Base-by-base conservation (phyloP, 176 grass and related monocot species). In the Guadua angustifolia region DNA sequence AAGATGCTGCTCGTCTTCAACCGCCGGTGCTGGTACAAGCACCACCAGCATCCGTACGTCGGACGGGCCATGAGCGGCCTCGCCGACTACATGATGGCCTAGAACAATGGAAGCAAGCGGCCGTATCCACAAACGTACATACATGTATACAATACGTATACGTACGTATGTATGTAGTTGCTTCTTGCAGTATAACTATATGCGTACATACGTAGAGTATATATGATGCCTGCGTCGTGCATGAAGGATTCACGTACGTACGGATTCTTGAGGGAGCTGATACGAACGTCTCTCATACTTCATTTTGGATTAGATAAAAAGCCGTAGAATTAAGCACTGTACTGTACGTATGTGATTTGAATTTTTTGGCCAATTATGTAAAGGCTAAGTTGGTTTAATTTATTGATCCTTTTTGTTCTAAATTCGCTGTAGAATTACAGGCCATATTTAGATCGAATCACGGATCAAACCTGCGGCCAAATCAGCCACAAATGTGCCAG, bases 11-110 rank as follows among this genome's bases (percentile, higher is more conserved):
- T 76, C 10, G 16, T 76, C 10, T 76, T 76, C 73, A 36, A 58
- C 52, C 42, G 51, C 50, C 50, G 32, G 4, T 58, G 73, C 73
- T 58, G 53, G 74, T 77, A 60, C 74, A 56, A 56, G 35, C 7
- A 59, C 4, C 74, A 77, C 74, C 33, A 21, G 5, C 52, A 77
- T 33, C 53, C 32, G 9, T 77, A 77, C 36, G 53, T 59, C 21
- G 74, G 74, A 5, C 9, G 33, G 9, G 12, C 24, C 73, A 56
- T 76, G 73, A n/a, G 10, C 9, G 52, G 52, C 73, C 32, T 76
- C 52, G 12, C 73, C 18, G 73, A 76, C n/a, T 76, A 76, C 52
- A 21, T 58, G 24, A n/a, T 76, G 73, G 73, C 73, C 10, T 76
- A 76, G 52, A 18, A 50, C 14, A 50, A 50, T 4, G 47, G 47